Evolutionary conservation across 441 rosid species (phyloP), one percentile per base, ranked within the genome.

Genomic region (Adansonia grandidieri): DNA sequence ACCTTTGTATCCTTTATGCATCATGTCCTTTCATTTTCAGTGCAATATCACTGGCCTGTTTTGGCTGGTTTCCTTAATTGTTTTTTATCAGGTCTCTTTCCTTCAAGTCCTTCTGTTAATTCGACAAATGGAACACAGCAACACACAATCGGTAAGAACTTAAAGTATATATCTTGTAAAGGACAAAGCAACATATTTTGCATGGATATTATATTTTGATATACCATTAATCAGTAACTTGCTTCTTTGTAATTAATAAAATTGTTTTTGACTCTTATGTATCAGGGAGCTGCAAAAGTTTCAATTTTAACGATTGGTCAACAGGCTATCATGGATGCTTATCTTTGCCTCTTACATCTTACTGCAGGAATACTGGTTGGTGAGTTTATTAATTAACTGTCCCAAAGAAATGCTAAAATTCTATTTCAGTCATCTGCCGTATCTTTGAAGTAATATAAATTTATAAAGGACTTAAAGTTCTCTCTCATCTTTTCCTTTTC

Each of bases 281-380:
- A 20, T 75, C 87, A 96, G 99, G 98, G 98, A 54, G 98, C 98
- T 85, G 98, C 97, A 44, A 96, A 94, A 85, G 98, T 96, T 80
- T 94, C 99, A 11, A 90, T 96, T 76, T 80, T 96, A 73, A 94
- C 94, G 95, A 89, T 96, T 58, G 98, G 99, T 51, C 98, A 94
- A 84, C 99, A 96, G 78, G 98, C 99, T 69, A 93, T 93, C 84
- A 92, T 94, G 96, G 99, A 96, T 90, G 96, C 99, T 77, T 96
- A 94, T 86, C 91, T 96, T 71, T 96, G 99, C 91, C 97, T 94
- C 81, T 76, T 96, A 77, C 99, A 94, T 89, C 90, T 96, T 79
- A 96, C 98, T 40, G 95, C 99, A 24, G 98, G 98, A 84, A 94
- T 96, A 79, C 88, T 96, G 68, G 98, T 94, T 77, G 99, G 99